Conservation (phyloP, 768 basidiomycete species). For the Naganishia onofrii region DNA sequence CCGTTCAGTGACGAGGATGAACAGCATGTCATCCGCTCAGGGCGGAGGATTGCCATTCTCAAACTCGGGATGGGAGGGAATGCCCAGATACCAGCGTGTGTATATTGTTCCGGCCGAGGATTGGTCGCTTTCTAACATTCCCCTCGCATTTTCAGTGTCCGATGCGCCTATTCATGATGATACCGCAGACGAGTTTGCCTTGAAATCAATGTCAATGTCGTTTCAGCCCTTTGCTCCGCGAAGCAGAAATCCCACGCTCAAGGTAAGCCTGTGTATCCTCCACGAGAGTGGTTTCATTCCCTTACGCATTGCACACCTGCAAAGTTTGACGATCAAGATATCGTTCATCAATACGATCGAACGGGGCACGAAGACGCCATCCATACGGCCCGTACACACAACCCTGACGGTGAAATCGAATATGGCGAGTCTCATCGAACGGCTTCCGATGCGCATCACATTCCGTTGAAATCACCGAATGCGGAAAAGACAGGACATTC, state of each 20-base stretch:
- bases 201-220: slow-evolving; percentile 34
- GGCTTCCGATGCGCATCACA: slow-evolving; percentile 6
- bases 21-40: slow-evolving; percentile 29
- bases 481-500: slow-evolving; percentile 17
- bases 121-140: not conserved
- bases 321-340: slow-evolving; percentile 51
- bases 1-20: slow-evolving; percentile 43
- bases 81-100: slow-evolving; percentile 69
- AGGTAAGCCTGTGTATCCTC: slow-evolving; percentile 31
- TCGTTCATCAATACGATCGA: slow-evolving; percentile 48
- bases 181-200: slow-evolving; percentile 48
- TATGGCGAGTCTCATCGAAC: slow-evolving; percentile 11
- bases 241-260: slow-evolving; percentile 39
- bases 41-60: slow-evolving; percentile 9
- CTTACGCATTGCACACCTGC: not conserved
- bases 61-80: slow-evolving; percentile 46
- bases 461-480: slow-evolving; percentile 14
- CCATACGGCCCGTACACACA: slow-evolving; percentile 36
- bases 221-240: slow-evolving; percentile 8
- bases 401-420: not conserved
- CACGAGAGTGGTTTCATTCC: not conserved
- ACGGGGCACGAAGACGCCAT: slow-evolving; percentile 38
- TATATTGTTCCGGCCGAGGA: not conserved
- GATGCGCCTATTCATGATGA: slow-evolving; percentile 74
- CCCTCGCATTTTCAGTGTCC: slow-evolving; percentile 57